Base-by-base conservation (phyloP, 176 grass and related monocot genomes). In the Ampelocalamus luodianensis region DNA sequence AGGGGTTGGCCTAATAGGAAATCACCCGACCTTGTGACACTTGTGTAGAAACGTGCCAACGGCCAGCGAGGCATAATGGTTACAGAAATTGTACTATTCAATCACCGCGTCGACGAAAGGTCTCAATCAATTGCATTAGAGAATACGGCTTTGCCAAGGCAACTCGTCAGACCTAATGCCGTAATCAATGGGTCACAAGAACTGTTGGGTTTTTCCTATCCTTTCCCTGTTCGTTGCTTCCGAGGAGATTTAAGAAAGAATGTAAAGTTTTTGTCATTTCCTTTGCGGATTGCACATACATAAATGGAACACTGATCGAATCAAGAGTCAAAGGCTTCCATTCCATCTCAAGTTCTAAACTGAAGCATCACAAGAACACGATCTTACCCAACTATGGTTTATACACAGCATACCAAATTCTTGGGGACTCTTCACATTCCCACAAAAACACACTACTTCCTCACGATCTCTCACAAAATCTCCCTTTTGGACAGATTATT, bases 401-500 rank as follows among this genome's bases (percentile, higher is more conserved):
- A 27, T 87, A 68, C 49, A 82, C 6, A 15, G 1, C 6, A 29
- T 58, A 72, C 8, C 27, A n/a, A 48, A 66, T 71, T 65, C 37
- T 34, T 40, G 10, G 13, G 36, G 54, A 53, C 18, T 7, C 18
- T 48, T 43, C 14, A 22, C 34, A 77, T 20, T 5, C n/a, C 1
- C 32, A 44, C 43, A 50, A 44, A 10, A 27, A 63, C 43, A 63
- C 15, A 44, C 73, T 64, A 55, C 2, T 54, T 44, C 39, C 7
- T 70, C 23, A 63, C 8, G 64, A 63, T 29, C 65, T 44, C 62
- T 40, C 56, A 22, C 72, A 60, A 81, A 83, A 89, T 71, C 58
- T 66, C 32, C 77, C 69, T 10, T 44, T 45, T 72, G 74, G 45
- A 76, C n/a, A 69, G 75, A 75, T 80, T 77, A 86, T 40, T 77